Evolutionary conservation across 495 filamentous ascomycete species (phyloP), one percentile per base, ranked within the genome.

Genomic region (Thermothielavioides terrestris): DNA sequence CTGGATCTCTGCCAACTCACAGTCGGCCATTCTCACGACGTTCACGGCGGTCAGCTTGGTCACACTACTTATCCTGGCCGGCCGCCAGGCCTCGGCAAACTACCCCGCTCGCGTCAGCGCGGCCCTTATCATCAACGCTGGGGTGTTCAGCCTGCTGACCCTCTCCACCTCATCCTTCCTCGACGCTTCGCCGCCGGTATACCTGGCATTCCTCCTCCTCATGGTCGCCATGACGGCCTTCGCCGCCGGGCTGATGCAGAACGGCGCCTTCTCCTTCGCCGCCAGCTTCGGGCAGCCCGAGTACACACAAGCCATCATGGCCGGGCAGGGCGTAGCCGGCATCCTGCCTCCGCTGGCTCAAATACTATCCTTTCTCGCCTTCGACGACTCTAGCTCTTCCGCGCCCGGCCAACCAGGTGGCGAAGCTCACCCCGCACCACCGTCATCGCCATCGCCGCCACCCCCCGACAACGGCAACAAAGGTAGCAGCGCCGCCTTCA

Each of bases 261-360:
- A 97, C 64, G 92, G 94, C 40, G 80, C 90, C 28, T 97, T 96
- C 65, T 85, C 94, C 6, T 96, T 89, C 59, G 89, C 87, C 10
- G 78, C 88, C 7, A 83, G 84, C 23, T 95, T 95, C 55, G 88
- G 82, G 17, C 68, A 84, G 42, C 78, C 84, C 14, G 82, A 88
- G 57, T 97, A 95, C 68, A 95, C 86, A 42, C 90, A 96, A 65
- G 92, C 84, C 17, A 89, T 97, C 64, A 97, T 99, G 94, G 81
- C 82, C 21, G 92, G 92, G 8, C 92, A 99, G 64, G 94, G 82
- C 14, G 73, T 97, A 6, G 89, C 92, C 1, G 92, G 92, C 27
- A 90, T 99, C 4, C 74, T 97, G 12, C 94, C 92, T 0, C 86
- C 85, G 35, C 77, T 95, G 48, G 86, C 85, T 0, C 91, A 88